These are phyloP conservation scores for Bruguiera hainesii DNA, from an alignment of 441 rosid species.

Conservation along the genomic window DNA sequence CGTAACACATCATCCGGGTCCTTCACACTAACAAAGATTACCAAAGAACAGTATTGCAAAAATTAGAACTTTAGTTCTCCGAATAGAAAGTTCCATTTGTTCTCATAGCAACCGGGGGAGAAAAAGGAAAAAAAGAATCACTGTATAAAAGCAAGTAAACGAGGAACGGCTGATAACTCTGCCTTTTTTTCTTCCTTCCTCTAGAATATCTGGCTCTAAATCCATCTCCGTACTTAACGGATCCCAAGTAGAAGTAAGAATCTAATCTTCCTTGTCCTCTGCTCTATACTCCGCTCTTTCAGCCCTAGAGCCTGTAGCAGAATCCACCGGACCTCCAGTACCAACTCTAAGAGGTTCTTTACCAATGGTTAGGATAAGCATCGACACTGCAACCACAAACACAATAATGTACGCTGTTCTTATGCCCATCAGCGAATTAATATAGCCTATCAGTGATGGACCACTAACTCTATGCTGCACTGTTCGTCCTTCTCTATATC, in stretches of 20 bases:
- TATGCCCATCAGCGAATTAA: conserved; percentile 60
- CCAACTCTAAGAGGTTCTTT: conserved; percentile 59
- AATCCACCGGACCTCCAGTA: conserved; percentile 31
- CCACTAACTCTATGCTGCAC: conserved; percentile 52
- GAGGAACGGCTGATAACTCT: background rate
- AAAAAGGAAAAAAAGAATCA: background rate
- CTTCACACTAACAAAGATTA: no score
- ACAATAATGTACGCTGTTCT: conserved; percentile 54
- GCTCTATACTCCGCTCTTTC: conserved; percentile 40
- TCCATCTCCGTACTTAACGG: background rate
- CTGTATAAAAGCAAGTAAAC: conserved; percentile 2
- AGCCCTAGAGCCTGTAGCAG: conserved; percentile 32
- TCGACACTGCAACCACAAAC: conserved; percentile 59
- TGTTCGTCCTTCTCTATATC: conserved; percentile 69
- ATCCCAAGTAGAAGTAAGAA: conserved; percentile 14
- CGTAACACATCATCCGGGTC: no score
- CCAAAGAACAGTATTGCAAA: no score
- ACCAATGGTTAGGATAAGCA: conserved; percentile 49
- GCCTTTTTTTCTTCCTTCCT: background rate
- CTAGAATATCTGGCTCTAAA: conserved; percentile 7
- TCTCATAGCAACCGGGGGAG: no score
- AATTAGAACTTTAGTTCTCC: no score
- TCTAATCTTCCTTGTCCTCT: conserved; percentile 68
- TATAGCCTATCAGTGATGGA: conserved; percentile 64
- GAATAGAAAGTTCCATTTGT: no score